Conservation (phyloP, 306 rosid genomes). For the Quercus mongolica region DNA sequence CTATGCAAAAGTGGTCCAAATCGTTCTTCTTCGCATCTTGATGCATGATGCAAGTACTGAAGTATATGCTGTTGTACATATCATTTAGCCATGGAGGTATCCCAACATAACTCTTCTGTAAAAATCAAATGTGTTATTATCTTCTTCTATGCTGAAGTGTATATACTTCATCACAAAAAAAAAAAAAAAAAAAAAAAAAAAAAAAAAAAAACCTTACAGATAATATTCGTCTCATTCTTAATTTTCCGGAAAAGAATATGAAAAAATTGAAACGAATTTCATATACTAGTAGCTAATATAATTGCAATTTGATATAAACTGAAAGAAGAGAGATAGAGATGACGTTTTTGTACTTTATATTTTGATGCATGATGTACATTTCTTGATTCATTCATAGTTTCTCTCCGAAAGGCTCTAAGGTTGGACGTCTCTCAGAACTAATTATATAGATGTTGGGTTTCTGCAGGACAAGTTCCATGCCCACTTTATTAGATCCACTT, state of each 20-base stretch:
- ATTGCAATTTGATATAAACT: neutral
- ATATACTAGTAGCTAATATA: neutral
- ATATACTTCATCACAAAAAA: neutral
- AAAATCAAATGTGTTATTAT: neutral
- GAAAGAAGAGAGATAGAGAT: neutral
- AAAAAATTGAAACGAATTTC: neutral
- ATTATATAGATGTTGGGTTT: neutral
- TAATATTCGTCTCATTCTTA: no score
- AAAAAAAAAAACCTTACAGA: no score
- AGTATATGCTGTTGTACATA: slow-evolving; percentile 14
- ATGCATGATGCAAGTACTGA: slow-evolving; percentile 10
- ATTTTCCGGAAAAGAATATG: neutral
- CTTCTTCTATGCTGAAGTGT: neutral
- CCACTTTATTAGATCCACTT: no score
- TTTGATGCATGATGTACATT: neutral
- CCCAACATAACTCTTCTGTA: slow-evolving; percentile 7
- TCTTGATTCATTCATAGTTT: neutral
- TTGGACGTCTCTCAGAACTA: neutral
- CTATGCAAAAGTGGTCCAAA: slow-evolving; percentile 24
- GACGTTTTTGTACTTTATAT: neutral
- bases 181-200: neutral
- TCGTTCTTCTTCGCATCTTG: slow-evolving; percentile 15
- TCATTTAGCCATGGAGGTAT: slow-evolving; percentile 28
- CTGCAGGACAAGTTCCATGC: neutral
- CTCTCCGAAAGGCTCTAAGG: neutral